These are phyloP conservation scores for Yamadazyma mexicana DNA, from an alignment of 1,139 yeast genomes.

Conservation along the genomic window DNA sequence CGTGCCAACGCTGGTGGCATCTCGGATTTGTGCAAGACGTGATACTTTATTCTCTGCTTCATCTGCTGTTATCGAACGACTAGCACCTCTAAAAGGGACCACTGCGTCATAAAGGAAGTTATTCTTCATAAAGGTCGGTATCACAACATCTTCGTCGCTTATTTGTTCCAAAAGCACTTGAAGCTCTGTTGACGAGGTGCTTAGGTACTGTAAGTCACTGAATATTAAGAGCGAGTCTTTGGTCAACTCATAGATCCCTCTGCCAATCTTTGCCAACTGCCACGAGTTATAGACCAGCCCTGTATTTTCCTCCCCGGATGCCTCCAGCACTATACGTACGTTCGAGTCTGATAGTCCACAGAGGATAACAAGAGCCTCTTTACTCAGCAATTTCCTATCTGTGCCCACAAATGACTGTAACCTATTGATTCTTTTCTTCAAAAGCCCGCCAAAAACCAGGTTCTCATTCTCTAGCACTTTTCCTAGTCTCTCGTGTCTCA, in stretches of 20 bases:
- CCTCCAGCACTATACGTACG: background rate
- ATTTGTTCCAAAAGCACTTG: conserved; percentile 18
- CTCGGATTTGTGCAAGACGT: conserved; percentile 17
- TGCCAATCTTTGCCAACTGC: conserved; percentile 15
- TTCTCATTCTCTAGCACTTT: conserved; percentile 3
- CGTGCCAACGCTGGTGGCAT: conserved; percentile 33
- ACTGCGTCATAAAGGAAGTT: conserved; percentile 27
- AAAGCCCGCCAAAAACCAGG: background rate
- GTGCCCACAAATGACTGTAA: conserved; percentile 20
- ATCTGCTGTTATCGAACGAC: background rate
- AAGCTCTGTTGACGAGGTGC: conserved; percentile 29
- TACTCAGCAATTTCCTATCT: conserved; percentile 20
- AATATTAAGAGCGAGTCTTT: conserved; percentile 20
- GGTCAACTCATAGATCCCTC: conserved; percentile 11
- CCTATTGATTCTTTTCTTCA: conserved; percentile 5
- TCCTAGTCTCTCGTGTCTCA: conserved; percentile 7
- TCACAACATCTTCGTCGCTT: conserved; percentile 19
- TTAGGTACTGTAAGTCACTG: conserved; percentile 26
- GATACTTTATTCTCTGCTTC: conserved; percentile 12
- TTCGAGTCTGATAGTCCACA: conserved; percentile 22
- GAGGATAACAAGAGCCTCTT: conserved; percentile 23
- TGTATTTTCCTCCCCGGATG: background rate
- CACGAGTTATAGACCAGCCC: conserved; percentile 11
- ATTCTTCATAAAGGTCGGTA: conserved; percentile 35
- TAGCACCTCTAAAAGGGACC: conserved; percentile 32